A percentile compares a stretch with the other conserved stretches of the same genome.
Conservation (phyloP, 139 green algal species). For the Tetraselmis striata region DNA sequence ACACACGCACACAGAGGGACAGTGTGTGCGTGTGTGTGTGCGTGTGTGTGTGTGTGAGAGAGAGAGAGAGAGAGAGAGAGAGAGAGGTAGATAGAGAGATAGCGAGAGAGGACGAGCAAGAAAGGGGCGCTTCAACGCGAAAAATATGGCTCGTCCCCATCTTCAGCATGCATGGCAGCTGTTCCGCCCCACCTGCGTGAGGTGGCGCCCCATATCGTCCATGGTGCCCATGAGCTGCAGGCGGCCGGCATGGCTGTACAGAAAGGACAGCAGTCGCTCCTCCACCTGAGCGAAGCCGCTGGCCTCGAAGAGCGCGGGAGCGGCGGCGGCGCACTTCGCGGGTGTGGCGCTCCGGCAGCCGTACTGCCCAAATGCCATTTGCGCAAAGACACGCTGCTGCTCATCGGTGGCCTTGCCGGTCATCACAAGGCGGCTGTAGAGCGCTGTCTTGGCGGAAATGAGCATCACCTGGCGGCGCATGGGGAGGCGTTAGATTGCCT, state of each 20-base stretch:
- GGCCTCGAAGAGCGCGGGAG: conserved; percentile 43
- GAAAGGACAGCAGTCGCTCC: conserved; percentile 53
- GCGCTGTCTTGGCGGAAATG: conserved; percentile 54
- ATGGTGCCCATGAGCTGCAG: conserved; percentile 47
- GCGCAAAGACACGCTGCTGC: conserved; percentile 29
- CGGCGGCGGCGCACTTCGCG: conserved; percentile 21
- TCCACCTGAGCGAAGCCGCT: conserved; percentile 58
- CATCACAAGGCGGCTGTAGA: conserved; percentile 58
- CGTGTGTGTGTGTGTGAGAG: not conserved
- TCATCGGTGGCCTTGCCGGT: conserved; percentile 19
- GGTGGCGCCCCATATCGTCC: conserved; percentile 47
- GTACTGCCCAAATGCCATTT: conserved; percentile 46
- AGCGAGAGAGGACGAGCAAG: not conserved
- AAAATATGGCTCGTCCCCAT: too few species aligned
- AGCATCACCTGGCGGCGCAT: conserved; percentile 47
- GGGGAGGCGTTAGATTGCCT: not conserved
- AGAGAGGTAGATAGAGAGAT: not conserved
- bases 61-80: not conserved
- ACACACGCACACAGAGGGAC: too few species aligned
- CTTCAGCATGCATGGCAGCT: too few species aligned
- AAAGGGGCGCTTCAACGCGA: too few species aligned
- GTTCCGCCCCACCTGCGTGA: conserved; percentile 33
- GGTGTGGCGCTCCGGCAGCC: not conserved
- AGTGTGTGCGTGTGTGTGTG: too few species aligned
- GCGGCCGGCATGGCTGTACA: conserved; percentile 37